Base-by-base conservation (phyloP, 2,329 filamentous ascomycete species). In the Didymella pomorum region DNA sequence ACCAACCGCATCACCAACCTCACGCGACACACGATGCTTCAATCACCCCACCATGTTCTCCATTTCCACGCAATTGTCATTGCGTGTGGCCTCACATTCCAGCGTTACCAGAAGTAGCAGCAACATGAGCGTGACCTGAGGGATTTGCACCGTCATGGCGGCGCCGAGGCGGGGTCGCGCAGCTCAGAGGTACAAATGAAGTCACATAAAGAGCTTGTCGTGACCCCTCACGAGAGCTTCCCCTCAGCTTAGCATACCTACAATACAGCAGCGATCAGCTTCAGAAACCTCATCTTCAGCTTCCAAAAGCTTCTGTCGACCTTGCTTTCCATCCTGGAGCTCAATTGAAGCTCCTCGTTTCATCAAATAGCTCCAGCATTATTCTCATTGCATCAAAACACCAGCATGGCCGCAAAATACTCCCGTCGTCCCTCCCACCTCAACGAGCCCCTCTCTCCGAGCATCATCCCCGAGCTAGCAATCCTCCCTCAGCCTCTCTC, bases 81-180 rank as follows among this genome's bases (percentile, higher is more conserved):
- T 44, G 25, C 43, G 21, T 26, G 25, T 39, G 44, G 37, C 35
- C 29, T 46, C 28, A 44, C 49, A 44, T 49, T 52, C 37, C 44
- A 44, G 6, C 12, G 12, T 52, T 42, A 9, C 33, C 42, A 35
- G 29, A 47, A 43, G 29, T 8, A 49, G 52, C 12, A n/a, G 61
- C 62, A 62, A 61, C 66, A 65, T 67, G 67, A 70, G 68, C 68
- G 69, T 75, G 71, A 73, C 65, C 65, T 70, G 69, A 68, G 65
- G 41, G 53, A 57, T 60, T 63, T 61, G 45, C 49, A 47, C 58
- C 52, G 50, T 41, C 45, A 39, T 49, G 37, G 58, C 56, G 58
- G 55, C 63, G 58, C 26, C 64, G 64, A 68, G 61, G 68, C 66
- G 66, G 68, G 66, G 68, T 68, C 55, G 52, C 49, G 56, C 62